phyloP scores from a whole-genome alignment of 306 rosid species.

The Bauhinia variegata region DNA sequence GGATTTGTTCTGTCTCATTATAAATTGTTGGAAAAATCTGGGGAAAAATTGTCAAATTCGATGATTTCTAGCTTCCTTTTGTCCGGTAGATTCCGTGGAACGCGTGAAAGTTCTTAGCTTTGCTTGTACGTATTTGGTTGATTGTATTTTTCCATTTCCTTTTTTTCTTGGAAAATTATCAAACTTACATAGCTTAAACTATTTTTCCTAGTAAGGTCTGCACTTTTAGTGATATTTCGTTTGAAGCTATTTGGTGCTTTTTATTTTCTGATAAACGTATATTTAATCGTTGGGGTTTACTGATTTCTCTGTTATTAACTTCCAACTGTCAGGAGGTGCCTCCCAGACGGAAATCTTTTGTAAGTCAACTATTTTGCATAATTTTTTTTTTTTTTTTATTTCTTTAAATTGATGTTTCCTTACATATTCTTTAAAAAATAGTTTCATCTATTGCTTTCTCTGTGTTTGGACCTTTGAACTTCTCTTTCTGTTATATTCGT shows the following conservation, averaged over 20 bases:
- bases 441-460: not conserved
- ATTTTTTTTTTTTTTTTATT: not conserved
- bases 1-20: not conserved
- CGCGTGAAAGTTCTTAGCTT: conserved; percentile 31
- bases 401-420: not conserved
- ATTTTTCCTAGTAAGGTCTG: no score
- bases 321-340: conserved; percentile 73
- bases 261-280: not conserved
- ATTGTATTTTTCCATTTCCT: no score
- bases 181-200: no score
- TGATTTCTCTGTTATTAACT: conserved; percentile 35
- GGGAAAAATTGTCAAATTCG: conserved; percentile 7
- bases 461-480: not conserved
- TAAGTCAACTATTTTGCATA: conserved; percentile 50
- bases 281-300: conserved; percentile 25
- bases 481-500: not conserved
- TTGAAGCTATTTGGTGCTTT: conserved; percentile 11
- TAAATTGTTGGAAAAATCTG: not conserved
- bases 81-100: not conserved
- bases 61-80: not conserved
- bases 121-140: conserved; percentile 2
- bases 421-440: not conserved
- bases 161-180: no score
- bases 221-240: not conserved
- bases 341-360: conserved; percentile 89